Percentiles rank a stretch among this genome's conserved stretches.
phyloP scores from a whole-genome alignment of 106 monocot genomes.

The Phalaenopsis equestris region DNA sequence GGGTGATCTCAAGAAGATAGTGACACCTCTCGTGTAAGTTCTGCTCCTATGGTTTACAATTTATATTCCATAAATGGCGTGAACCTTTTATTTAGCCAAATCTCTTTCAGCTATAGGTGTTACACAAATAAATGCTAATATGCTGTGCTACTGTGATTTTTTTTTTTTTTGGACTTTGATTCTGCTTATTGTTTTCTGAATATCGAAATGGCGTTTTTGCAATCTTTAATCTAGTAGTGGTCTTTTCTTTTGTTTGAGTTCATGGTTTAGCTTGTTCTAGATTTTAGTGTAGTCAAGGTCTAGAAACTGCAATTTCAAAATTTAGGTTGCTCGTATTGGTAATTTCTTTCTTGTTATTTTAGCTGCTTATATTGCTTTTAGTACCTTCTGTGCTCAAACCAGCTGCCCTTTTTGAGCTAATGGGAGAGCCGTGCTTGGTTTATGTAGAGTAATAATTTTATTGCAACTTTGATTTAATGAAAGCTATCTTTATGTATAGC shows the following conservation, averaged over 20 bases:
- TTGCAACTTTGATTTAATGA: too few relatives aligned
- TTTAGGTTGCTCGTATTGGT: not conserved
- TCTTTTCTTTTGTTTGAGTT: not conserved
- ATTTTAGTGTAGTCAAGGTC: not conserved
- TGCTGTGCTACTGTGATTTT: not conserved
- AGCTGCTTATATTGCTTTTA: too few relatives aligned
- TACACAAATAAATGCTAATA: not conserved
- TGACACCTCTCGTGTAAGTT: slow-evolving; percentile 5
- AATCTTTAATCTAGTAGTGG: not conserved
- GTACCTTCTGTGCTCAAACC: not conserved
- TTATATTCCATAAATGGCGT: not conserved
- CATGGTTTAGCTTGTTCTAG: not conserved
- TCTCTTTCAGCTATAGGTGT: not conserved
- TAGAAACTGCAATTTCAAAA: not conserved
- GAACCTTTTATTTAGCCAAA: not conserved
- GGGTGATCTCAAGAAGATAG: slow-evolving; percentile 39
- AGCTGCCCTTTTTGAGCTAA: not conserved
- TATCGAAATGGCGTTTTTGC: not conserved
- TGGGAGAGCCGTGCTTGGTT: not conserved
- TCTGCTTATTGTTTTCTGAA: not conserved
- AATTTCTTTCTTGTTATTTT: not conserved
- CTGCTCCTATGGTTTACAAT: not conserved
- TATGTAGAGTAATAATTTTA: not conserved
- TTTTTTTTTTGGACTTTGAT: not conserved
- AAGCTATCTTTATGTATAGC: too few relatives aligned